Evolutionary conservation across 331 rosid species (phyloP).

Genomic region (Saraca asoca): DNA sequence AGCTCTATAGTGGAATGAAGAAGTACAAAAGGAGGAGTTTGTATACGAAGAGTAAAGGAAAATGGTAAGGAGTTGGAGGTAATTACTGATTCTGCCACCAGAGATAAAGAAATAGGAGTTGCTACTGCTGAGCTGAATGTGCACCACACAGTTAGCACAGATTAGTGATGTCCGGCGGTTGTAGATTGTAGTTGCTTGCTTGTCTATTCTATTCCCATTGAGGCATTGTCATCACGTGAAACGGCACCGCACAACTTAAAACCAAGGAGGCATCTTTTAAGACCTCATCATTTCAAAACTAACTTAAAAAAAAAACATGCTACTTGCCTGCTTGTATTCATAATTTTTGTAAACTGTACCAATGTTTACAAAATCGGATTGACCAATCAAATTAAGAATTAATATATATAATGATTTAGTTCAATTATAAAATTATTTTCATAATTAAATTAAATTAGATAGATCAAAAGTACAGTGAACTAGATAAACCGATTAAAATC

Average conservation of each 20-base stretch:
- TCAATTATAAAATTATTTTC: too few relatives aligned
- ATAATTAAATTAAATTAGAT: too few relatives aligned
- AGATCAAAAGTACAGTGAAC: too few relatives aligned
- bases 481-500: too few relatives aligned
- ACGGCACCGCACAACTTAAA: background rate
- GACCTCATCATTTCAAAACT: too few relatives aligned
- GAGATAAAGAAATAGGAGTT: slow-evolving; percentile 32
- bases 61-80: background rate
- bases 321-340: too few relatives aligned
- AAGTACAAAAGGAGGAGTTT: background rate
- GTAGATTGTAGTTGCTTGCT: slow-evolving; percentile 24
- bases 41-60: background rate
- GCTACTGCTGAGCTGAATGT: slow-evolving; percentile 20
- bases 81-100: slow-evolving; percentile 22
- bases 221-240: slow-evolving; percentile 29
- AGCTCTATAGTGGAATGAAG: background rate
- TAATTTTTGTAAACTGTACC: too few relatives aligned
- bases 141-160: slow-evolving; percentile 33
- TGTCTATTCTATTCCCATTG: background rate
- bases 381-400: too few relatives aligned
- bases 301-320: too few relatives aligned
- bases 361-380: too few relatives aligned
- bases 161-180: background rate
- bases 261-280: too few relatives aligned
- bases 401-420: too few relatives aligned